Percentiles rank a stretch among this genome's conserved stretches.
phyloP scores from a whole-genome alignment of 805 yeast genomes.

The Sugiyamaella qingdaonensis region DNA sequence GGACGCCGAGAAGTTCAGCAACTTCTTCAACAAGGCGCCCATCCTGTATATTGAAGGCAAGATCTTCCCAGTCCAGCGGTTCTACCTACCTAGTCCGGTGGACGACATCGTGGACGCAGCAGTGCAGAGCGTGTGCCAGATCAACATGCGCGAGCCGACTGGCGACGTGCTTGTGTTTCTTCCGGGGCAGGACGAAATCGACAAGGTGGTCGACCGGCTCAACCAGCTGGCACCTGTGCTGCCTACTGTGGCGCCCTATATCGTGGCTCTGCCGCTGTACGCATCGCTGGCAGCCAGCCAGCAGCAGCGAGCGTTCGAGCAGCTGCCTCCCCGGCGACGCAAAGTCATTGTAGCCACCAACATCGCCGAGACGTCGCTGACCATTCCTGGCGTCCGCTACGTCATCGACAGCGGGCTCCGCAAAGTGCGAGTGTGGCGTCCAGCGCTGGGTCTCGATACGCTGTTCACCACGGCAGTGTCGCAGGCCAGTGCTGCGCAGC shows the following conservation, averaged over 20 bases:
- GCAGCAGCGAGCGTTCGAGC: constrained; percentile 75
- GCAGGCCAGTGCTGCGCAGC: constrained; percentile 88
- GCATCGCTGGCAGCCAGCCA: constrained; percentile 88
- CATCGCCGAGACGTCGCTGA: constrained; percentile 96
- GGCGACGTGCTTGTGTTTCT: constrained; percentile 93
- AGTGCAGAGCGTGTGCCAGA: constrained; percentile 68
- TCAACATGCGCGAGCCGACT: constrained; percentile 70
- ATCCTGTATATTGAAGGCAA: constrained; percentile 86
- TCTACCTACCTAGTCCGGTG: constrained; percentile 56
- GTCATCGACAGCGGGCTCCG: constrained; percentile 91
- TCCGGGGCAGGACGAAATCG: constrained; percentile 98
- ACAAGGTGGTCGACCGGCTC: constrained; percentile 65
- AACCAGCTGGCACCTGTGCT: constrained; percentile 54
- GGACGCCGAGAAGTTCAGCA: constrained; percentile 80
- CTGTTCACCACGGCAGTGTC: constrained; percentile 89
- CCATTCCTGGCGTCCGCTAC: constrained; percentile 90
- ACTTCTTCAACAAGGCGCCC: constrained; percentile 73
- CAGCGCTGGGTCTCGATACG: constrained; percentile 87
- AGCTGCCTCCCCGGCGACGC: constrained; percentile 60
- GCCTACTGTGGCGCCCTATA: constrained; percentile 68
- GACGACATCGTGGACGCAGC: constrained; percentile 83
- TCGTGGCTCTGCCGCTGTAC: constrained; percentile 79
- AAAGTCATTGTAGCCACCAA: constrained; percentile 91
- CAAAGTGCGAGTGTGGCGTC: constrained; percentile 93
- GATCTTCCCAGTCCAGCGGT: constrained; percentile 74